Percentiles rank a stretch among this genome's conserved stretches.
These are phyloP conservation scores for Penicillium goetzii DNA, from an alignment of 495 filamentous ascomycete species.

Conservation along the genomic window DNA sequence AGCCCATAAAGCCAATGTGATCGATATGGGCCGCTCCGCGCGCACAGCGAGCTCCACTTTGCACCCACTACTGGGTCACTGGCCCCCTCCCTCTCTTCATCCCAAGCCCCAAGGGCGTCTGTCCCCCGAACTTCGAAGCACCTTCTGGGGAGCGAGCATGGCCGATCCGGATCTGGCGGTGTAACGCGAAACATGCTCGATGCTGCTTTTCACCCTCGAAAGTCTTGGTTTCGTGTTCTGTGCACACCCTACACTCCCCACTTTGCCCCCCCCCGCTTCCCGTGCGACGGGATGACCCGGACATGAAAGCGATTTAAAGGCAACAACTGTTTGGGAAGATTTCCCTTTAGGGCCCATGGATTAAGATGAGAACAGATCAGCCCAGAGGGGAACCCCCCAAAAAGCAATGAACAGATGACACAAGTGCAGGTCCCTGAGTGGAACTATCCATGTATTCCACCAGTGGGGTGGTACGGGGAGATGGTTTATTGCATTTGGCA, in stretches of 20 bases:
- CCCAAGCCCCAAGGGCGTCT: conserved; percentile 3
- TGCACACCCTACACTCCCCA: conserved; percentile 9
- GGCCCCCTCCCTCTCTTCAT: conserved; percentile 9
- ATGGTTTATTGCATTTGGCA: conserved; percentile 31
- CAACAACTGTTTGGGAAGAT: background rate
- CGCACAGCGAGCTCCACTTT: conserved; percentile 6
- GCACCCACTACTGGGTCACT: conserved; percentile 8
- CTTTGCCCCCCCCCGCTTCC: background rate
- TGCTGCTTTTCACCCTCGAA: conserved; percentile 19
- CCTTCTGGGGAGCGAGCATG: conserved; percentile 6
- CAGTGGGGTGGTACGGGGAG: conserved; percentile 27
- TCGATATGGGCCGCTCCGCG: conserved; percentile 24
- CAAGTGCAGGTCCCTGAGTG: conserved; percentile 9
- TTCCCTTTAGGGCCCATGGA: background rate
- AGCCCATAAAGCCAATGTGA: conserved; percentile 30
- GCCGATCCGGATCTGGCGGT: conserved; percentile 36
- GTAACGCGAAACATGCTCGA: conserved; percentile 28
- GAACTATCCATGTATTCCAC: conserved; percentile 17
- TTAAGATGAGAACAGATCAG: background rate
- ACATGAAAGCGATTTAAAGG: conserved; percentile 5
- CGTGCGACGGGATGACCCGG: conserved; percentile 16
- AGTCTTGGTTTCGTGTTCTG: conserved; percentile 19
- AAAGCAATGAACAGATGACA: conserved; percentile 17
- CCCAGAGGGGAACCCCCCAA: conserved; percentile 16
- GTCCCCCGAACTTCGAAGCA: background rate